Conservation (phyloP, 768 basidiomycete genomes). For the Naganishia vishniacii region DNA sequence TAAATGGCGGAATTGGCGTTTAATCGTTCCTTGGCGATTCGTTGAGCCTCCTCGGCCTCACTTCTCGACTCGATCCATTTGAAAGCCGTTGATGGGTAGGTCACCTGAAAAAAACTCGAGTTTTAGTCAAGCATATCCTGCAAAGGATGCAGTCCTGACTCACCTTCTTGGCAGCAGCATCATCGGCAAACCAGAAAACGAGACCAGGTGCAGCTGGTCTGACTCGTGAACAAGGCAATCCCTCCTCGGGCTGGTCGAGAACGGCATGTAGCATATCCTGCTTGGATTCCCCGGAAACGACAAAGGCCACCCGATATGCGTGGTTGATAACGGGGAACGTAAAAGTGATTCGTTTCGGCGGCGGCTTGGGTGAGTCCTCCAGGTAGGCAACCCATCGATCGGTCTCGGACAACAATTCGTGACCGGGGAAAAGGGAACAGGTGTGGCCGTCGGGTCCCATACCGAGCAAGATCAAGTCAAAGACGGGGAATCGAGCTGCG, state of each 20-base stretch:
- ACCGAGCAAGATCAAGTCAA: slow-evolving; percentile 93
- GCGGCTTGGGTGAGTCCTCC: slow-evolving; percentile 90
- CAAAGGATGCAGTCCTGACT: neutral
- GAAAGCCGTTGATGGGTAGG: slow-evolving; percentile 32
- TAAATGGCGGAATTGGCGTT: slow-evolving; percentile 24
- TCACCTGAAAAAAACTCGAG: slow-evolving; percentile 7
- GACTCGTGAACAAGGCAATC: slow-evolving; percentile 77
- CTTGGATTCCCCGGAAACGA: slow-evolving; percentile 77
- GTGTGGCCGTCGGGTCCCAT: slow-evolving; percentile 99
- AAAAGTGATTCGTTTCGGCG: slow-evolving; percentile 79
- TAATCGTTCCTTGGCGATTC: slow-evolving; percentile 20
- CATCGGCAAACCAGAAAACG: slow-evolving; percentile 91
- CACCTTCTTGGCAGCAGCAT: slow-evolving; percentile 60
- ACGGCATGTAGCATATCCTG: slow-evolving; percentile 64
- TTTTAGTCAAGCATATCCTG: neutral
- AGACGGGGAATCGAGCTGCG: slow-evolving; percentile 90
- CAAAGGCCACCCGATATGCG: slow-evolving; percentile 72
- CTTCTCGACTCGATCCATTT: slow-evolving; percentile 28
- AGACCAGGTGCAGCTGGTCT: slow-evolving; percentile 72
- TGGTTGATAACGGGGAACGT: slow-evolving; percentile 55
- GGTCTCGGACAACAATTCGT: slow-evolving; percentile 71
- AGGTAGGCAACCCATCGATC: slow-evolving; percentile 93
- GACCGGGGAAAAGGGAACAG: slow-evolving; percentile 92
- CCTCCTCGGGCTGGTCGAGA: slow-evolving; percentile 72
- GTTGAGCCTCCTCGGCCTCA: slow-evolving; percentile 24